Base-by-base conservation (phyloP, 306 rosid genomes). In the Fagus crenata region DNA sequence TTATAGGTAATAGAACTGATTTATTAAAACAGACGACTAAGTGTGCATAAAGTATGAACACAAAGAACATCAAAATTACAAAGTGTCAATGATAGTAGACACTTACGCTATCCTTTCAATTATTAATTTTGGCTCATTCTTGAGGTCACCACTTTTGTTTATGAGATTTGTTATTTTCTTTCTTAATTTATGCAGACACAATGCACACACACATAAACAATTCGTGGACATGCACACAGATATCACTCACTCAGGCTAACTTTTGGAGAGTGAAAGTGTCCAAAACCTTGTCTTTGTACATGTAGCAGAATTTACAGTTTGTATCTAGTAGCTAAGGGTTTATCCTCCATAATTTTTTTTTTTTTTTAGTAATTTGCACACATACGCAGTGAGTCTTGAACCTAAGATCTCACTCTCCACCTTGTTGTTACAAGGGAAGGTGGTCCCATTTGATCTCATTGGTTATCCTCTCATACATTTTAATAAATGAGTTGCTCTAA, bases 401-500 rank as follows among this genome's bases (percentile, higher is more conserved):
- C 51, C 51, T 46, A 46, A 46, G 51, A 46, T 14, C 51, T 46
- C 14, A 46, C 2, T 46, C 14, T 46, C 11, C 51, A 46, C 51
- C 51, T 46, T 46, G 14, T 46, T 46, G 14, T 46, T 46, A 46
- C 4, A 11, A 46, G 51, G 51, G 51, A 46, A 46, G 51, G 51
- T 6, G 14, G 14, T 46, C 3, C 51, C 51, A 46, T 46, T 46
- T 46, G 51, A 46, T 46, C 51, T 46, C 51, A 46, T 46, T 46
- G 51, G 51, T 13, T 46, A 8, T 37, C 76, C 36, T 40, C 42
- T 75, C 43, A 12, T 63, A 37, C 71, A 17, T 46, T 46, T 6
- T 75, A 22, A 6, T 74, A 42, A 11, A 46, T 39, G 31, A 67
- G 53, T 64, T 39, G 53, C 67, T 75, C 54, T 68, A 42, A 53